Base-by-base conservation (phyloP, 768 basidiomycete genomes). In the Xerocomus spinulosus region DNA sequence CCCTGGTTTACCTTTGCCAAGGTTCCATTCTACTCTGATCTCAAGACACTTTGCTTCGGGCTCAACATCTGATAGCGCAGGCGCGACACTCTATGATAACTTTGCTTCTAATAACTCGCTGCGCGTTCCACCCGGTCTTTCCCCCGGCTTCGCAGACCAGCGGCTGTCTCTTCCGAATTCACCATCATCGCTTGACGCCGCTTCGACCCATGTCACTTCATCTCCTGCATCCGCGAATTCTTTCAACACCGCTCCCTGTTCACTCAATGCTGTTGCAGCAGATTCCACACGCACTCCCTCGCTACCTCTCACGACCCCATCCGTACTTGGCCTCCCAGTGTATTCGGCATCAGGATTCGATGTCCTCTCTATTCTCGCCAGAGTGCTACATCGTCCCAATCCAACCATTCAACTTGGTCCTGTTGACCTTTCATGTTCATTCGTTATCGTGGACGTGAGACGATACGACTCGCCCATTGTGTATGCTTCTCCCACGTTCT, bases 271-370 rank as follows among this genome's bases (percentile, higher is more conserved):
- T 45, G 15, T n/a, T n/a, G n/a, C n/a, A 32, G 38, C 28, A 32
- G 33, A 18, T 17, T 13, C 7, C 52, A 15, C 25, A 33, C 24
- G 33, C 41, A 15, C 36, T 7, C 30, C 40, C 6, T 20, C 49
- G 13, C 38, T 34, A 23, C 44, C 55, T 13, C n/a, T 64, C 45
- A 33, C 55, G 43, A 46, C 59, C 2, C 63, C 75, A 20, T 63
- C 75, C 5, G 42, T 70, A 3, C 45, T 66, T 12, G 59, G 59
- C 30, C 67, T 78, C 23, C 82, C 85, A 2, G 74, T 97, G 2
- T 99, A 99, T 70, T 93, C 92, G 2, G 73, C 83, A 1, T 87
- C 90, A 1, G 96, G 95, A 3, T 96, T 96, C 54, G 95, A 98
- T 64, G 74, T 94, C 41, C 72, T 98, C 38, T 80, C 85, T 24